Conservation (phyloP, 176 grass and related monocot genomes). For the Pontederia crassipes region DNA sequence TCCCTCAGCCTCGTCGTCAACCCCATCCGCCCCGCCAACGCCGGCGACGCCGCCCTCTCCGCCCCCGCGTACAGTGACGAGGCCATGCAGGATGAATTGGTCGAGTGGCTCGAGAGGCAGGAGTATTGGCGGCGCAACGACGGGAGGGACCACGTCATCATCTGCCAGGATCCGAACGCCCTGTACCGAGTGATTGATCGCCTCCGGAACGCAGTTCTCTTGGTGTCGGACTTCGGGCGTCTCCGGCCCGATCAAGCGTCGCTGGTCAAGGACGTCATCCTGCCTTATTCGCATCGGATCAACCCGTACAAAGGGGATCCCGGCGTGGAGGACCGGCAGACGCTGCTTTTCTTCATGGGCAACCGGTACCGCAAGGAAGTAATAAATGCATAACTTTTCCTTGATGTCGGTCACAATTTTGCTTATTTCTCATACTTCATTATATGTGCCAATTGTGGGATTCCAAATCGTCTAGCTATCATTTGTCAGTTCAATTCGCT, state of each 20-base stretch:
- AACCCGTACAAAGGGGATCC: constrained; percentile 60
- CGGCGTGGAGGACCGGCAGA: constrained; percentile 31
- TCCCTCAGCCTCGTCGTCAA: constrained; percentile 93
- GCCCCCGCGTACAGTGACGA: constrained; percentile 50
- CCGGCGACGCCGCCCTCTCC: constrained; percentile 13
- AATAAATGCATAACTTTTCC: not conserved
- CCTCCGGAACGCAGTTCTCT: constrained; percentile 62
- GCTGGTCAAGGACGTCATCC: constrained; percentile 81
- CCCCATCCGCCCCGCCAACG: constrained; percentile 36
- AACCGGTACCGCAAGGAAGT: constrained; percentile 96
- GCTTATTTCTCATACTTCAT: too few relatives aligned
- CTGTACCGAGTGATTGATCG: constrained; percentile 56
- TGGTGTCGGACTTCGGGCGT: constrained; percentile 88
- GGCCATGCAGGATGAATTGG: constrained; percentile 67
- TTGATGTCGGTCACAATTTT: not conserved
- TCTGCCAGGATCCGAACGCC: constrained; percentile 93
- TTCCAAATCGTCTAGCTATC: too few relatives aligned
- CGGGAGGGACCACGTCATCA: constrained; percentile 81
- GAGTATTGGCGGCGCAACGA: constrained; percentile 53
- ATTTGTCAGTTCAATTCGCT: too few relatives aligned
- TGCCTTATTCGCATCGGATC: constrained; percentile 87
- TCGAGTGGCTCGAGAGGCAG: constrained; percentile 64
- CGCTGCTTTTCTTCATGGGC: constrained; percentile 95
- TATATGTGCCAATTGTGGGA: too few relatives aligned
- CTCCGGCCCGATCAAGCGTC: constrained; percentile 64